phyloP scores from a whole-genome alignment of 805 yeast species.

The Suhomyces prunicola region DNA sequence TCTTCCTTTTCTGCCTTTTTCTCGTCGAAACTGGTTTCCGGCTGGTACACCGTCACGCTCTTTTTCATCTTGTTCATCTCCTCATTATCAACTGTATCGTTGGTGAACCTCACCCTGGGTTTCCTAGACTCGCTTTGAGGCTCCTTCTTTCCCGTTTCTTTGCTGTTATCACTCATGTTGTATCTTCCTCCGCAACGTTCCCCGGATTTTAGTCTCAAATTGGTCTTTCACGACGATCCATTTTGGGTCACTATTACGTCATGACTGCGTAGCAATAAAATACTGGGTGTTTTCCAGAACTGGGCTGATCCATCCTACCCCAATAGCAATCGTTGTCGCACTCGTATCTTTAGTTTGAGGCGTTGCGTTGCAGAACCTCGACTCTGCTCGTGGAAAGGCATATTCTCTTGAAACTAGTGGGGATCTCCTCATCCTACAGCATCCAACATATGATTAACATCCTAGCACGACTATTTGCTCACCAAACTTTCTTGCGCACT shows the following conservation, averaged over 20 bases:
- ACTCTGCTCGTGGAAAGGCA: not conserved
- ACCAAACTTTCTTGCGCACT: no score
- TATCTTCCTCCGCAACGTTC: not conserved
- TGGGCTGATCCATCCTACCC: not conserved
- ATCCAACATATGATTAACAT: no score
- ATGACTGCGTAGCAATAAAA: not conserved
- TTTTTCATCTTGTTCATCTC: constrained; percentile 76
- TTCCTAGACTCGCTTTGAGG: not conserved
- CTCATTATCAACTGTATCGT: constrained; percentile 88
- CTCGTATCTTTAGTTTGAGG: not conserved
- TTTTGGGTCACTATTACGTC: not conserved
- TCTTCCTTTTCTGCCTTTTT: not conserved
- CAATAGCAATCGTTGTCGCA: not conserved
- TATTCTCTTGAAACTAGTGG: not conserved
- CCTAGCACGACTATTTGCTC: no score
- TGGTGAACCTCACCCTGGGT: constrained; percentile 67
- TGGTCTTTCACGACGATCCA: not conserved
- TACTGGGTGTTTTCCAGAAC: no score
- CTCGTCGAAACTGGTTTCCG: not conserved
- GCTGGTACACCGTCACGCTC: constrained; percentile 1
- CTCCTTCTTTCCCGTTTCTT: not conserved
- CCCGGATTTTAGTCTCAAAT: not conserved
- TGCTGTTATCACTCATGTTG: not conserved
- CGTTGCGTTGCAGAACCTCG: not conserved
- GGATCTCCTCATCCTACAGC: no score